A percentile compares a stretch with the other conserved stretches of the same genome.
These are phyloP conservation scores for Ophiostoma montium DNA, from an alignment of 2,329 filamentous ascomycete species.

Conservation along the genomic window DNA sequence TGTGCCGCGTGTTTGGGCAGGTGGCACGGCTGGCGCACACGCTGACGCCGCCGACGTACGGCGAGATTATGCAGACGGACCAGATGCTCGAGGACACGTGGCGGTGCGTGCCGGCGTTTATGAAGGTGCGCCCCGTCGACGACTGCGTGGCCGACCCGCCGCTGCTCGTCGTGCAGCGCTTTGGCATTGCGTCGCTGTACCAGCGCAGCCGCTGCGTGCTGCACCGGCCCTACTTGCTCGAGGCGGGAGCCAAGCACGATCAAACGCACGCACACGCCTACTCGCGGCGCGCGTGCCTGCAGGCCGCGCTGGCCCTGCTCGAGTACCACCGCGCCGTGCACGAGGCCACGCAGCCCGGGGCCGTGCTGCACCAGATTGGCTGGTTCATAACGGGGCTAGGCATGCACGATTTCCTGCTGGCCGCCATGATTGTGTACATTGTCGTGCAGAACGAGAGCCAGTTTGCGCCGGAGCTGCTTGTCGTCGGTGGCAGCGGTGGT, in stretches of 20 bases:
- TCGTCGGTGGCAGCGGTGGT: background rate
- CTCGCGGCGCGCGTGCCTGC: slow-evolving; percentile 35
- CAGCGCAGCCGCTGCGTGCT: slow-evolving; percentile 42
- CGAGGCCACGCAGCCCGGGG: slow-evolving; percentile 36
- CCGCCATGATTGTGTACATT: slow-evolving; percentile 45
- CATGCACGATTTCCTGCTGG: slow-evolving; percentile 47
- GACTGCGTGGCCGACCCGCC: slow-evolving; percentile 35
- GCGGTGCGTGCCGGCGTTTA: slow-evolving; percentile 30
- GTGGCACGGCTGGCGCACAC: slow-evolving; percentile 37
- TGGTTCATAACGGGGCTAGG: slow-evolving; percentile 45
- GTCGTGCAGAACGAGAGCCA: slow-evolving; percentile 27
- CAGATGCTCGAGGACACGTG: slow-evolving; percentile 30
- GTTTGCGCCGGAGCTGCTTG: slow-evolving; percentile 10
- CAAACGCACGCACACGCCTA: slow-evolving; percentile 39
- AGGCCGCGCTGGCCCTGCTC: slow-evolving; percentile 34
- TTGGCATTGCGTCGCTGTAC: slow-evolving; percentile 36
- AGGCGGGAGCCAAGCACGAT: slow-evolving; percentile 19
- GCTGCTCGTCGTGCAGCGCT: slow-evolving; percentile 34
- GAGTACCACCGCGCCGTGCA: slow-evolving; percentile 33
- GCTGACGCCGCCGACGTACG: slow-evolving; percentile 31
- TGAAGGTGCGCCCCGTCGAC: slow-evolving; percentile 33
- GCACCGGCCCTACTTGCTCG: slow-evolving; percentile 38
- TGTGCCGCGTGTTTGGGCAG: slow-evolving; percentile 34
- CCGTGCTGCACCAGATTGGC: slow-evolving; percentile 33
- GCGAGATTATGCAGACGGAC: slow-evolving; percentile 36